These are phyloP conservation scores for Sparassis latifolia DNA, from an alignment of 1,284 basidiomycete species.

Conservation along the genomic window DNA sequence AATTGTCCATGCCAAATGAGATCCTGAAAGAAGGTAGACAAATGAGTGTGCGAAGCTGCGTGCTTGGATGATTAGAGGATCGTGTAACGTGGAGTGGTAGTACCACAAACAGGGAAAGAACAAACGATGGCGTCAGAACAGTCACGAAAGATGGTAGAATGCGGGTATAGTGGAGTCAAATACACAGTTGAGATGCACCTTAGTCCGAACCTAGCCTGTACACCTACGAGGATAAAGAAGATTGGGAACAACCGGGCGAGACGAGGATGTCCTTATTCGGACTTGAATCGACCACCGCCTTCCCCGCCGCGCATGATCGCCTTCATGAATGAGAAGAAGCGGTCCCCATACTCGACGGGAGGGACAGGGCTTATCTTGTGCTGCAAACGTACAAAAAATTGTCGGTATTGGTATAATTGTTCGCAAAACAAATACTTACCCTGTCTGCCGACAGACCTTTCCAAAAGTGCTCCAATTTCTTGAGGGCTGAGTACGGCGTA, in stretches of 20 bases:
- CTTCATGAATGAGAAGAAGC: conserved; percentile 85
- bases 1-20: too few relatives aligned
- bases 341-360: conserved; percentile 76
- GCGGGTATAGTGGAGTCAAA: conserved; percentile 3
- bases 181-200: conserved; percentile 2
- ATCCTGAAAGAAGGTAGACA: too few relatives aligned
- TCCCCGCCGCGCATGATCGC: conserved; percentile 83
- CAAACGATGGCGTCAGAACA: background rate
- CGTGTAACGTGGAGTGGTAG: too few relatives aligned
- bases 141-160: conserved; percentile 4
- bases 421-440: conserved; percentile 41
- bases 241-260: background rate
- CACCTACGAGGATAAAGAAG: background rate
- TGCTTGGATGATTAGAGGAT: too few relatives aligned
- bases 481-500: conserved; percentile 79
- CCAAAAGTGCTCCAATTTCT: conserved; percentile 88
- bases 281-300: conserved; percentile 57
- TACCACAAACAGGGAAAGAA: background rate
- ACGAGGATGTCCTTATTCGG: conserved; percentile 24
- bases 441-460: conserved; percentile 85
- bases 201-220: background rate
- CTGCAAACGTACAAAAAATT: conserved; percentile 32
- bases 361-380: conserved; percentile 92
- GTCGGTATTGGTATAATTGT: too few relatives aligned
- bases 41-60: too few relatives aligned